Conservation (phyloP, 495 filamentous ascomycete species). For the Penicillium verhagenii region DNA sequence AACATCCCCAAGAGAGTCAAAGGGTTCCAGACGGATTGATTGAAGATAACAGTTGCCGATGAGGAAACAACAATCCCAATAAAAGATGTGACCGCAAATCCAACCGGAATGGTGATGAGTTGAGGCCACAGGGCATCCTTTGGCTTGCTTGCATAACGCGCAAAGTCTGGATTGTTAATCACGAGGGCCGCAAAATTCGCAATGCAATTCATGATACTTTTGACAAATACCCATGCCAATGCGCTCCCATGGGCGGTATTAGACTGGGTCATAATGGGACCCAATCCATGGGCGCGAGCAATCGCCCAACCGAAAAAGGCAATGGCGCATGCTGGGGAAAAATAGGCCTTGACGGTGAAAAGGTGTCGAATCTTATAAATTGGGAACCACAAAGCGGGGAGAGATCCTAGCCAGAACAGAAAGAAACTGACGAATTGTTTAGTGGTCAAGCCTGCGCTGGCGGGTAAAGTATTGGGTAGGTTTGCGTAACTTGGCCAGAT, state of each 20-base stretch:
- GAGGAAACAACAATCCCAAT: conserved; percentile 91
- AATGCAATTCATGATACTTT: conserved; percentile 80
- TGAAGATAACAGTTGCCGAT: conserved; percentile 72
- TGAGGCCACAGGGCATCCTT: conserved; percentile 81
- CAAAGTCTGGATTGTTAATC: conserved; percentile 81
- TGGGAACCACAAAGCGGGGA: conserved; percentile 74
- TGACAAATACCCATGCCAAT: conserved; percentile 76
- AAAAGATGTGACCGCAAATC: conserved; percentile 83
- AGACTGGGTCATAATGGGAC: conserved; percentile 74
- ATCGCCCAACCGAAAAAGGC: conserved; percentile 88
- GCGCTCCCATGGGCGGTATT: conserved; percentile 60
- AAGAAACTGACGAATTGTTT: conserved; percentile 73
- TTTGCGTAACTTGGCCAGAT: conserved; percentile 68
- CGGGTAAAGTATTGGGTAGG: conserved; percentile 64
- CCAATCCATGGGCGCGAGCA: conserved; percentile 73
- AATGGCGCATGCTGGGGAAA: conserved; percentile 76
- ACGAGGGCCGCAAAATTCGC: conserved; percentile 84
- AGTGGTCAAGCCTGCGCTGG: conserved; percentile 65
- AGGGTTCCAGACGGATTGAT: conserved; percentile 79
- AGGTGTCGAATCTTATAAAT: conserved; percentile 65
- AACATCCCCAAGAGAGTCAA: conserved; percentile 70
- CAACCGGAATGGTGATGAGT: conserved; percentile 75
- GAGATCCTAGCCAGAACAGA: conserved; percentile 71
- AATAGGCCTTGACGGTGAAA: conserved; percentile 86
- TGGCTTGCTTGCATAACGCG: conserved; percentile 79